Evolutionary conservation across 2,329 filamentous ascomycete genomes (phyloP), one percentile per base, ranked within the genome.

Genomic region (Thelonectria rubi): DNA sequence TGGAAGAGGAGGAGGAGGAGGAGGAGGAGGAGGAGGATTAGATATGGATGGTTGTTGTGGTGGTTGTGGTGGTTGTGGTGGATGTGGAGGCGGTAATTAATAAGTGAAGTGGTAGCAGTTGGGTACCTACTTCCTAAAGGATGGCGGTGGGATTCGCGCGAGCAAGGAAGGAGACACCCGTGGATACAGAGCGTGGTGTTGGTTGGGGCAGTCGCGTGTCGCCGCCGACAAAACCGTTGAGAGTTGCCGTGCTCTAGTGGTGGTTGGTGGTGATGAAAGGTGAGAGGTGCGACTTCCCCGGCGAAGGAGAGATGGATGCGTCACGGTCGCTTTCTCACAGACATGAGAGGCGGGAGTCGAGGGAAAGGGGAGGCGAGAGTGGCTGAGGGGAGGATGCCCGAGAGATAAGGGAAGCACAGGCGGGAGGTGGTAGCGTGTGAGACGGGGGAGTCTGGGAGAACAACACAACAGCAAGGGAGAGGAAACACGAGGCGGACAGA

Each of bases 391-490:
- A 45, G 37, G 54, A 18, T 51, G 59, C 49, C 50, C 46, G 60
- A 65, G 62, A 69, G 62, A 69, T 67, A 60, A 53, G 58, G 48
- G 58, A 57, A 43, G 24, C 24, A 37, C 39, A 26, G 46, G 26
- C n/a, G 17, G 34, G 15, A 37, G 34, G 15, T 30, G 26, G 26
- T 10, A 10, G 10, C 26, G 26, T 30, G 15, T 37, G 34, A 15
- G 15, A 37, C 34, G 15, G 12, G 34, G 32, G 32, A 14, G 10
- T 3, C 32, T 6, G 32, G 32, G 12, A 8, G 15, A 37, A 37
- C 34, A 34, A 34, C 34, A 30, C 26, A 30, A 15, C 34, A 37
- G 15, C 34, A 37, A 37, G 34, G 34, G 42, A 47, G 52, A 40
- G 48, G 37, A 24, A 34, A 34, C 55, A 51, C 40, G 42, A 47